Conservation (phyloP, 2,329 filamentous ascomycete species). For the Trichoderma asperellum region DNA sequence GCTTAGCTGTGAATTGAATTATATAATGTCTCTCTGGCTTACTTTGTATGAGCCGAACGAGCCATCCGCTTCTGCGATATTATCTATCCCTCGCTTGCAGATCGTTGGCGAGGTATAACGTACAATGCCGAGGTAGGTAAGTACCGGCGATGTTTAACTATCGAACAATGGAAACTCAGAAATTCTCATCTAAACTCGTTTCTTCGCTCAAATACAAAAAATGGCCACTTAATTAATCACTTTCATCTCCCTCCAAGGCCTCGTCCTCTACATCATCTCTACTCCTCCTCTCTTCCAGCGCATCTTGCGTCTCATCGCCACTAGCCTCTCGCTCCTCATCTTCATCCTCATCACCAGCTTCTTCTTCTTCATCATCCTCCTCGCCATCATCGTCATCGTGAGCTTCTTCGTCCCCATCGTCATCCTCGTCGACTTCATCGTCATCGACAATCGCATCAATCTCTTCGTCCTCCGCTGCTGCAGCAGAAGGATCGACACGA, state of each 20-base stretch:
- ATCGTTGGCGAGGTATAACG: background rate
- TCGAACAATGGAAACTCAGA: background rate
- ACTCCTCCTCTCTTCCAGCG: slow-evolving; percentile 53
- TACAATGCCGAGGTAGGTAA: background rate
- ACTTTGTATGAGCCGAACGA: background rate
- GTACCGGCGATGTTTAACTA: background rate
- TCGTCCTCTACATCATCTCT: slow-evolving; percentile 58
- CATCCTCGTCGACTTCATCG: slow-evolving; percentile 44
- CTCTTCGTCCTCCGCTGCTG: slow-evolving; percentile 34
- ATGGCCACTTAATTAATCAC: slow-evolving; percentile 51
- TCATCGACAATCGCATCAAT: slow-evolving; percentile 40
- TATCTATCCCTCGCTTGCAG: background rate
- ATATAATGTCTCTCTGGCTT: background rate
- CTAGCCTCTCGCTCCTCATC: slow-evolving; percentile 54
- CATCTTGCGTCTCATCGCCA: slow-evolving; percentile 59
- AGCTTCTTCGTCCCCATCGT: slow-evolving; percentile 41
- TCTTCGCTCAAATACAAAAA: background rate
- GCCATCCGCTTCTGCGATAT: background rate
- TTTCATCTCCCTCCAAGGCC: slow-evolving; percentile 65
- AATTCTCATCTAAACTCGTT: background rate
- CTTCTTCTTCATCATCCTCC: slow-evolving; percentile 52
- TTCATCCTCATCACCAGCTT: slow-evolving; percentile 49
- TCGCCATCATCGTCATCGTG: slow-evolving; percentile 51
- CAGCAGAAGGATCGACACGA: slow-evolving; percentile 49
- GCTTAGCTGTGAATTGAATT: background rate